Percentiles rank a stretch among this genome's conserved stretches.
Evolutionary conservation across 345 rosid genomes (phyloP).

Genomic region (Viola odorata): DNA sequence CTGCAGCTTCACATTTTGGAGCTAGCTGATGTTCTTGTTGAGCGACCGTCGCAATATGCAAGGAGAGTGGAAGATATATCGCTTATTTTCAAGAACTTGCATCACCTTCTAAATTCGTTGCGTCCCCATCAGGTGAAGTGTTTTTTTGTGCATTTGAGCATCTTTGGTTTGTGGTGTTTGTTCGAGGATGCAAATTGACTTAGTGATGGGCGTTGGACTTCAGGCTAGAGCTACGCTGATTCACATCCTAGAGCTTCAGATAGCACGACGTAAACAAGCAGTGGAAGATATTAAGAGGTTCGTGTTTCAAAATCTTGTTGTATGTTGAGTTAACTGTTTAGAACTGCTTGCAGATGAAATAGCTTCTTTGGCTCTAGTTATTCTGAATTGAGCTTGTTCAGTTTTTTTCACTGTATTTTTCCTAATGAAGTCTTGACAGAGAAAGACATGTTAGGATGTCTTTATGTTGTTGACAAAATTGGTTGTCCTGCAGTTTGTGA

Average conservation of each 20-base stretch:
- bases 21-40: conserved; percentile 93
- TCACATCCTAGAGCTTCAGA: conserved; percentile 87
- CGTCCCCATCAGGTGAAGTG: conserved; percentile 80
- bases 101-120: conserved; percentile 90
- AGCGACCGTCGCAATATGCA: conserved; percentile 92
- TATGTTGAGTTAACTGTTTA: background rate
- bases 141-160: background rate
- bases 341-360: conserved; percentile 1
- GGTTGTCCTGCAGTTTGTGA: too few species aligned
- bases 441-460: background rate
- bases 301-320: conserved; percentile 4
- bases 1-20: conserved; percentile 84
- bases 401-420: background rate
- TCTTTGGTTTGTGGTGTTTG: background rate
- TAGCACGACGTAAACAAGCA: conserved; percentile 76
- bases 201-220: background rate
- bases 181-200: conserved; percentile 2
- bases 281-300: conserved; percentile 92
- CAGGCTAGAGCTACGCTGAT: conserved; percentile 94
- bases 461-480: background rate
- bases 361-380: background rate
- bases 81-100: conserved; percentile 85
- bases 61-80: conserved; percentile 90
- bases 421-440: background rate
- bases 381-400: background rate